Evolutionary conservation across 805 yeast species (phyloP).

Genomic region (Diddensiella transvaalensis): DNA sequence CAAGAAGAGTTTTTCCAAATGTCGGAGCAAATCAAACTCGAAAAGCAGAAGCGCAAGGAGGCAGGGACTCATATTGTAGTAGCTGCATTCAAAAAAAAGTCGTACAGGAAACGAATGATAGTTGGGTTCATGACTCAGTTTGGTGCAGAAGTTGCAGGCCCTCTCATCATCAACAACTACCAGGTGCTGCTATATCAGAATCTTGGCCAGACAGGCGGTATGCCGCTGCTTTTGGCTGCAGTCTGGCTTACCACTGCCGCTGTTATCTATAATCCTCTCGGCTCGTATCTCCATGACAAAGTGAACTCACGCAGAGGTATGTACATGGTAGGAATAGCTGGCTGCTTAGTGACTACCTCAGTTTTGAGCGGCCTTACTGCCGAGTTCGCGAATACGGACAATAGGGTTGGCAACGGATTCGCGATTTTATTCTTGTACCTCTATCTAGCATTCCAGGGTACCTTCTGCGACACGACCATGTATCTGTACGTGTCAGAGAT

Average conservation of each 20-base stretch:
- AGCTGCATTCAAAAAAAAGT: background rate
- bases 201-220: conserved; percentile 1
- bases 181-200: background rate
- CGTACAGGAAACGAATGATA: background rate
- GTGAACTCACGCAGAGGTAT: background rate
- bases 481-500: conserved; percentile 8
- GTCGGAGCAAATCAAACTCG: background rate
- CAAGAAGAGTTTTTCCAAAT: conserved; percentile 3
- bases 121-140: conserved; percentile 1
- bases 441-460: background rate
- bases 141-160: background rate
- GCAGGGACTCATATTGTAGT: background rate
- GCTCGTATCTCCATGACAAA: background rate
- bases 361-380: background rate
- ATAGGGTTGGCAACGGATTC: background rate
- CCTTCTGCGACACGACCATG: background rate
- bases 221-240: conserved; percentile 5
- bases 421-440: background rate
- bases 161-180: background rate
- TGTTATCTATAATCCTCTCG: background rate
- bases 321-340: conserved; percentile 1
- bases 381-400: background rate
- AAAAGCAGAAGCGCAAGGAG: background rate
- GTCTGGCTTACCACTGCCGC: conserved; percentile 5
- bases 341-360: background rate